A percentile compares a stretch with the other conserved stretches of the same genome.
phyloP scores from a whole-genome alignment of 1,284 basidiomycete genomes.

The Mycena citricolor region DNA sequence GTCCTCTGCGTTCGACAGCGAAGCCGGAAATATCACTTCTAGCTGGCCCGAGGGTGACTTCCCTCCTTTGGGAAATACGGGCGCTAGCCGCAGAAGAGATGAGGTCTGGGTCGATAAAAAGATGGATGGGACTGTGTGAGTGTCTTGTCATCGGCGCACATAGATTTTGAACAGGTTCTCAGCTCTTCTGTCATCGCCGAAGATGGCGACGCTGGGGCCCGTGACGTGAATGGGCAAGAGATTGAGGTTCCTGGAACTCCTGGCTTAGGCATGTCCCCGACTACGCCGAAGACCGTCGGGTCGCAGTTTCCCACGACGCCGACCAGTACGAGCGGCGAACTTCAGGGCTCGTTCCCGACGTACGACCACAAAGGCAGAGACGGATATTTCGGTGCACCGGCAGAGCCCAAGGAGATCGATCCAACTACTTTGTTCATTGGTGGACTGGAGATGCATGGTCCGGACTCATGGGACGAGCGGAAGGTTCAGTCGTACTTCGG shows the following conservation, averaged over 20 bases:
- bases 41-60: constrained; percentile 44
- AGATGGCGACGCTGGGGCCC: constrained; percentile 12
- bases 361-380: constrained; percentile 25
- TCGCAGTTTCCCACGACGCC: constrained; percentile 47
- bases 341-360: constrained; percentile 31
- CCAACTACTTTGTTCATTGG: constrained; percentile 73
- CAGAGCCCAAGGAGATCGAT: constrained; percentile 46
- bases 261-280: constrained; percentile 45
- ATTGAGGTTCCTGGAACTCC: constrained; percentile 46
- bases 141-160: no score
- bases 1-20: constrained; percentile 24
- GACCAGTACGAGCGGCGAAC: constrained; percentile 35
- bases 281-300: constrained; percentile 50
- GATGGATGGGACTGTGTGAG: not conserved
- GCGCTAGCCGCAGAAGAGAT: constrained; percentile 26
- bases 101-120: constrained; percentile 32
- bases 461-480: constrained; percentile 65
- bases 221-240: constrained; percentile 34
- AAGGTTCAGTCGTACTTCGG: constrained; percentile 57
- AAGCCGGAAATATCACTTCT: no score
- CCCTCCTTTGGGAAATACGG: constrained; percentile 36
- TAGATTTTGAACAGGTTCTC: not conserved
- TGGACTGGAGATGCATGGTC: constrained; percentile 63
- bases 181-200: constrained; percentile 16
- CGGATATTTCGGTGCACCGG: constrained; percentile 23